phyloP scores from a whole-genome alignment of 1,284 basidiomycete genomes.

The Ustilago shanxiensis region DNA sequence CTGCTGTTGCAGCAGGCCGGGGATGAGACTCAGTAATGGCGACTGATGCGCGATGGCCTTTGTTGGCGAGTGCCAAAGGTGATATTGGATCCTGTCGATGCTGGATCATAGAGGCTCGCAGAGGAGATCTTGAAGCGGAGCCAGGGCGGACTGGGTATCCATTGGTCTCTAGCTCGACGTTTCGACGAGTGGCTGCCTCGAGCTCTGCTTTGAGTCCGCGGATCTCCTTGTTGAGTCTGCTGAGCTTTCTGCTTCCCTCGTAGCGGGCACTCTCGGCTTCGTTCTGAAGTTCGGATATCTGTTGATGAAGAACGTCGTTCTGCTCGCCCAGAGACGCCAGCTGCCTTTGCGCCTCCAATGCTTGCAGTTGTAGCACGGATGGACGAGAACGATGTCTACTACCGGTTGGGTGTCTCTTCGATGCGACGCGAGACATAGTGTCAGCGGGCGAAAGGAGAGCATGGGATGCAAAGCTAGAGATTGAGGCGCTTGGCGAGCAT shows the following conservation, averaged over 20 bases:
- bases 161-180: conserved; percentile 55
- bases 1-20: neutral
- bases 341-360: conserved; percentile 54
- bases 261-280: conserved; percentile 57
- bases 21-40: neutral
- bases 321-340: conserved; percentile 56
- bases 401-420: neutral
- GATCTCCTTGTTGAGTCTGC: conserved; percentile 58
- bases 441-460: conserved; percentile 21
- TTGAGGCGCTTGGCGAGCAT: conserved; percentile 43
- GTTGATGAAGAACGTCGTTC: conserved; percentile 59
- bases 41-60: neutral
- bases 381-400: conserved; percentile 38
- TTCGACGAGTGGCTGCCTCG: conserved; percentile 55
- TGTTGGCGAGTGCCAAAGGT: neutral
- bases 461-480: conserved; percentile 40
- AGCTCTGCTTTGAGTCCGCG: conserved; percentile 60
- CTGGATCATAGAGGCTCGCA: neutral
- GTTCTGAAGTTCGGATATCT: conserved; percentile 59
- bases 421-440: conserved; percentile 1
- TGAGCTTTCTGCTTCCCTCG: conserved; percentile 53
- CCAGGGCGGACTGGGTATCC: neutral
- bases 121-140: conserved; percentile 12
- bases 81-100: conserved; percentile 4
- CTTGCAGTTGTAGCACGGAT: conserved; percentile 35